phyloP scores from a whole-genome alignment of 2,329 filamentous ascomycete species.

The Fusarium sp. region DNA sequence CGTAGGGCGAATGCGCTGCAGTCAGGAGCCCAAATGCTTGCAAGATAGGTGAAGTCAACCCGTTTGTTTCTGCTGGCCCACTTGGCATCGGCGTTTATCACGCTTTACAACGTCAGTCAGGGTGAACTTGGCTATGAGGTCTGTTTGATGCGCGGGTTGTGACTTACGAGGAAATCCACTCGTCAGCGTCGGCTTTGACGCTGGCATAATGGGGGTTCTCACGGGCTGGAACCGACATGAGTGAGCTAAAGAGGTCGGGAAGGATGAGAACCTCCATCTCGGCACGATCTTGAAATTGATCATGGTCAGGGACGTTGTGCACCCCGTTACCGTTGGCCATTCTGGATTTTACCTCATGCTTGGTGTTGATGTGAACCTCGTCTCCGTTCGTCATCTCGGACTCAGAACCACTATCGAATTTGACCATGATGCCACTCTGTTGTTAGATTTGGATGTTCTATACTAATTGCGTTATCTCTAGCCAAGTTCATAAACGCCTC shows the following conservation, averaged over 20 bases:
- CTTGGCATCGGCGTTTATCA: background rate
- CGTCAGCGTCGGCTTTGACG: background rate
- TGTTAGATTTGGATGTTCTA: background rate
- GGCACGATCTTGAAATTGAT: background rate
- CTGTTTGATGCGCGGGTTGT: background rate
- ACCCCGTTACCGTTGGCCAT: background rate
- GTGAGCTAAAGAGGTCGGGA: background rate
- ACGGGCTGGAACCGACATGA: background rate
- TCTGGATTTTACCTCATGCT: background rate
- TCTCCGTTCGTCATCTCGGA: background rate
- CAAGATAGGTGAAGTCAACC: background rate
- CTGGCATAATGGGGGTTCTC: background rate
- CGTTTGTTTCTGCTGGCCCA: background rate
- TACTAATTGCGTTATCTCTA: accelerated
- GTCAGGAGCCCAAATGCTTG: background rate
- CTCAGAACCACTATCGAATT: background rate
- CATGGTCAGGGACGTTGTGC: background rate
- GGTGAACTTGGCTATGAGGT: background rate
- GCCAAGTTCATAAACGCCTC: accelerated
- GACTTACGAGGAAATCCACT: background rate
- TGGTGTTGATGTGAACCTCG: background rate
- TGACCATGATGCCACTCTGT: background rate
- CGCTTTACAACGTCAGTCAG: background rate
- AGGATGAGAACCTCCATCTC: background rate
- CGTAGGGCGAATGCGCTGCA: background rate